phyloP scores from a whole-genome alignment of 2,329 filamentous ascomycete genomes.

The Talaromyces islandicus region DNA sequence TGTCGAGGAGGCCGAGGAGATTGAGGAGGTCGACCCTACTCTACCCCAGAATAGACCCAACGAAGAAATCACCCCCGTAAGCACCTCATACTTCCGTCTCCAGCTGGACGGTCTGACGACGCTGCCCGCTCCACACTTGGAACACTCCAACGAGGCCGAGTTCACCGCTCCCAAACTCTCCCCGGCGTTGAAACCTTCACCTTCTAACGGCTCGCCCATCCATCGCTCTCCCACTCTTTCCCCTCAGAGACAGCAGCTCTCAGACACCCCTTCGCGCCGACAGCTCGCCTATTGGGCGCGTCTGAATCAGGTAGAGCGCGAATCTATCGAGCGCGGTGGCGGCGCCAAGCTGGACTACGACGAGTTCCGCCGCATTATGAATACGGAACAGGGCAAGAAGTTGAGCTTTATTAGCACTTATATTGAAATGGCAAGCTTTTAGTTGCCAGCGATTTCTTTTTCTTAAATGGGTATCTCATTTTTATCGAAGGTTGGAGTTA shows the following conservation, averaged over 20 bases:
- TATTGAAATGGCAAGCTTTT: constrained; percentile 71
- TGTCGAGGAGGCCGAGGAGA: not conserved
- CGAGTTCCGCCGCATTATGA: constrained; percentile 75
- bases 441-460: not conserved
- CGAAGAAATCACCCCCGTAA: constrained; percentile 19
- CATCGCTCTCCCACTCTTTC: constrained; percentile 11
- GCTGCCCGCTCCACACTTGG: constrained; percentile 26
- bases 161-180: constrained; percentile 29
- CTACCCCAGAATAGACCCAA: constrained; percentile 43
- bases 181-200: constrained; percentile 28
- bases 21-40: constrained; percentile 33
- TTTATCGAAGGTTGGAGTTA: no score
- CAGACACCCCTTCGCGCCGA: constrained; percentile 21
- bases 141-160: constrained; percentile 25
- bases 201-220: constrained; percentile 14
- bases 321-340: constrained; percentile 65
- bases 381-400: constrained; percentile 59
- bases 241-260: constrained; percentile 16
- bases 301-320: constrained; percentile 63
- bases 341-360: constrained; percentile 66
- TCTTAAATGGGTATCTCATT: no score
- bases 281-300: constrained; percentile 41
- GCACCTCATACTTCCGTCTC: constrained; percentile 27
- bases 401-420: constrained; percentile 81
- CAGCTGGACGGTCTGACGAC: constrained; percentile 28